These are phyloP conservation scores for Exophiala sp. DNA, from an alignment of 2,329 filamentous ascomycete genomes.

Conservation along the genomic window DNA sequence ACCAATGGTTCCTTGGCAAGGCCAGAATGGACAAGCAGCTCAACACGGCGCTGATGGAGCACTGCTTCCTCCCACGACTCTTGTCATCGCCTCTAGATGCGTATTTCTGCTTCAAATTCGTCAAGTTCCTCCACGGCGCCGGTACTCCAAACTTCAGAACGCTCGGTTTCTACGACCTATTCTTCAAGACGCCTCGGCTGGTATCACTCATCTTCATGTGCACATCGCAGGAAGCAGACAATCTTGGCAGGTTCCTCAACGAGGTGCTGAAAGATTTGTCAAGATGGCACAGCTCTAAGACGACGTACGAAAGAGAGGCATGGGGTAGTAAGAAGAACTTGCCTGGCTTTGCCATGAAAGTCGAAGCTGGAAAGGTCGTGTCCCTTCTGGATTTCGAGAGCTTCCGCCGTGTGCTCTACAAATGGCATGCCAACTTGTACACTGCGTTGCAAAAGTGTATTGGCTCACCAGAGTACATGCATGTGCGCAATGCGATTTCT, in stretches of 20 bases:
- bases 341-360: constrained; percentile 72
- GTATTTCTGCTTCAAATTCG: constrained; percentile 80
- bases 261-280: constrained; percentile 75
- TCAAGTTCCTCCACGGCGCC: constrained; percentile 81
- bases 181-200: constrained; percentile 80
- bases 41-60: constrained; percentile 76
- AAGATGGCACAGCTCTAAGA: constrained; percentile 76
- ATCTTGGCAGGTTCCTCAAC: constrained; percentile 86
- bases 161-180: constrained; percentile 73
- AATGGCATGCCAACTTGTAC: constrained; percentile 84
- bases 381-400: constrained; percentile 77
- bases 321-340: constrained; percentile 63
- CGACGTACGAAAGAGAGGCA: constrained; percentile 77
- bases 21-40: constrained; percentile 62
- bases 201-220: constrained; percentile 82
- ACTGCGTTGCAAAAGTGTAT: constrained; percentile 78
- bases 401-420: constrained; percentile 79
- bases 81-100: constrained; percentile 82
- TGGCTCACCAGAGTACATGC: constrained; percentile 86
- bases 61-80: constrained; percentile 86
- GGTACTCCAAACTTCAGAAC: constrained; percentile 84
- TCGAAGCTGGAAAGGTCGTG: constrained; percentile 69
- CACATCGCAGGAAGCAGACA: constrained; percentile 85
- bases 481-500: constrained; percentile 92
- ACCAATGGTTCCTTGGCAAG: constrained; percentile 70